A percentile compares a stretch with the other conserved stretches of the same genome.
Evolutionary conservation across 371 early-diverging fungal genomes (phyloP).

Genomic region (Funneliformis caledonium): DNA sequence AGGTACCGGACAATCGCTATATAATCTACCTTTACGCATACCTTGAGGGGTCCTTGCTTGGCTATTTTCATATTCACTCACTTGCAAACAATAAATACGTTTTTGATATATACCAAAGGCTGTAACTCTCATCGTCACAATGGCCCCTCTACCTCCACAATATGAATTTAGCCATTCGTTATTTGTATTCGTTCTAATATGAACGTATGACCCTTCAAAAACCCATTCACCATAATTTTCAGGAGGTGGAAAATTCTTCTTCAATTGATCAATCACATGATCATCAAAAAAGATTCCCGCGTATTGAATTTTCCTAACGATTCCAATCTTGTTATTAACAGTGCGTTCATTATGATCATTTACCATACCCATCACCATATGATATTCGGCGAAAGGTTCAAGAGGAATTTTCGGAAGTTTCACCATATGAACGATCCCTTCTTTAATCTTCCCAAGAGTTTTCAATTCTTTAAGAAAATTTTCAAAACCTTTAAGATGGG

Average conservation of each 20-base stretch:
- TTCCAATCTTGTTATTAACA: not conserved
- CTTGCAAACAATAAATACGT: not conserved
- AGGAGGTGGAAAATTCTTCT: not conserved
- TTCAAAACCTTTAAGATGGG: not conserved
- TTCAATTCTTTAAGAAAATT: not conserved
- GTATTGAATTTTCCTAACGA: not conserved
- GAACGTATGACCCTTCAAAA: not conserved
- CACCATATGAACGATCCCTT: not conserved
- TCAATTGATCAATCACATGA: not conserved
- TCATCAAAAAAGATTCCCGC: not conserved
- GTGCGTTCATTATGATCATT: conserved; percentile 3
- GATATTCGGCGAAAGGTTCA: not conserved
- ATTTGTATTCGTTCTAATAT: not conserved
- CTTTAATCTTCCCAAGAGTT: not conserved
- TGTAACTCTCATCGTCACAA: not conserved
- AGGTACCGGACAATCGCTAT: not conserved
- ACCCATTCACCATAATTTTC: not conserved
- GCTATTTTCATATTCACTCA: not conserved
- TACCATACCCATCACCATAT: conserved; percentile 6
- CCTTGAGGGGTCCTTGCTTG: not conserved
- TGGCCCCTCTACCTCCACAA: not conserved
- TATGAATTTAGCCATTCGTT: not conserved
- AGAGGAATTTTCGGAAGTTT: not conserved
- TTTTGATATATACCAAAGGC: not conserved
- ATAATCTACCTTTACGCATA: not conserved